Percentiles rank a stretch among this genome's conserved stretches.
These are phyloP conservation scores for Phytopythium oedochilum DNA, from an alignment of 352 stramenopile genomes.

Conservation along the genomic window DNA sequence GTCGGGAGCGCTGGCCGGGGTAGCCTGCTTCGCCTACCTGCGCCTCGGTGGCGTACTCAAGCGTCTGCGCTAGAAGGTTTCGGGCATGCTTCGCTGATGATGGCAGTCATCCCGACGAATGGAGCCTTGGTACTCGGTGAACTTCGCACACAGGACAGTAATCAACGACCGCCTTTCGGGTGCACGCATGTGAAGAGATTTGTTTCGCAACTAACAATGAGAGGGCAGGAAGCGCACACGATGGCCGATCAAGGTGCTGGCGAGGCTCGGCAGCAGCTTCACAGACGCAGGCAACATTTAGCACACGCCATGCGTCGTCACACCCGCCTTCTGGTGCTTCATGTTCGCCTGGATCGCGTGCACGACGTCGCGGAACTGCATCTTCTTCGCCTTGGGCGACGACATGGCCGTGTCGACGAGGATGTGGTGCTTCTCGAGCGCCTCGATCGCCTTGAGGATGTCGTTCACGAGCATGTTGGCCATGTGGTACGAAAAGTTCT, in stretches of 20 bases:
- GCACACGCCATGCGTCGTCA: conserved; percentile 81
- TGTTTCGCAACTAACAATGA: too few species aligned
- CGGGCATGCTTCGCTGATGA: too few species aligned
- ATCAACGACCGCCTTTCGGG: too few species aligned
- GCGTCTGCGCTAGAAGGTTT: not conserved
- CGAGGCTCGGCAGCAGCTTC: not conserved
- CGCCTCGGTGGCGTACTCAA: not conserved
- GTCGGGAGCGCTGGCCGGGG: not conserved
- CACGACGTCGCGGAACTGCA: conserved; percentile 60
- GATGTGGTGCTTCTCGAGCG: conserved; percentile 73
- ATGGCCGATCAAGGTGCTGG: too few species aligned
- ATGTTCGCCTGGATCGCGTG: conserved; percentile 61
- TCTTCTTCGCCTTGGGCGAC: conserved; percentile 73
- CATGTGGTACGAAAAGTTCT: conserved; percentile 89
- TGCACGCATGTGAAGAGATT: too few species aligned
- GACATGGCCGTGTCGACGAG: conserved; percentile 73
- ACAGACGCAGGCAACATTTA: conserved; percentile 16
- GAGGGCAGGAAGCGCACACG: too few species aligned
- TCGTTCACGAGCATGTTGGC: conserved; percentile 86
- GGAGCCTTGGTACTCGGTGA: too few species aligned
- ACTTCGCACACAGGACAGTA: too few species aligned
- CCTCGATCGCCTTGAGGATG: conserved; percentile 81
- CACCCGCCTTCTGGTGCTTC: conserved; percentile 67
- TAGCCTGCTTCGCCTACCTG: not conserved
- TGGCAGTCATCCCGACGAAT: too few species aligned